Conservation (phyloP, 192 early-diverging fungal genomes). For the Coemansia sp. region DNA sequence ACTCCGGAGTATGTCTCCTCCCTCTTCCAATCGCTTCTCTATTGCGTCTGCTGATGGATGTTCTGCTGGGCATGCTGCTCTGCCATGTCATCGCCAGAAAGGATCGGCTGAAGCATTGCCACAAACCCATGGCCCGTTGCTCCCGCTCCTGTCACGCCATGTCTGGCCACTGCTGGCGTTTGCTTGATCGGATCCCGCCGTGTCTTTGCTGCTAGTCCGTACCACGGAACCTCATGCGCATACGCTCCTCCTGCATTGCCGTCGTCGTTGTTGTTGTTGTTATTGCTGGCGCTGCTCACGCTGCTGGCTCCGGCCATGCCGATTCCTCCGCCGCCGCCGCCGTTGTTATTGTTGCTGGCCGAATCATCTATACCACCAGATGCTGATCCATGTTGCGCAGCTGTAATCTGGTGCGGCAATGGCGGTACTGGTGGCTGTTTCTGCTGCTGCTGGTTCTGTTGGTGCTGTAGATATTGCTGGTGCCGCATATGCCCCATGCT, state of each 20-base stretch:
- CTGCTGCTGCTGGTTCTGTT: slow-evolving; percentile 33
- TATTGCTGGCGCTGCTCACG: slow-evolving; percentile 1
- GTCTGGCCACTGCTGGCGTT: slow-evolving; percentile 11
- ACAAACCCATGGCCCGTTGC: slow-evolving; percentile 1
- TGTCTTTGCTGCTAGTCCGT: slow-evolving; percentile 1
- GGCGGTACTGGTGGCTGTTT: slow-evolving; percentile 46
- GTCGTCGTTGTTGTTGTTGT: not conserved
- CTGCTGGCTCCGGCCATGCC: not conserved
- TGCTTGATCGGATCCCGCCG: slow-evolving; percentile 16
- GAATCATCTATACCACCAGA: not conserved
- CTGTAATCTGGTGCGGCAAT: slow-evolving; percentile 25
- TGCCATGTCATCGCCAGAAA: slow-evolving; percentile 14
- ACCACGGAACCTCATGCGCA: not conserved
- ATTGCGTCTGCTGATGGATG: not conserved
- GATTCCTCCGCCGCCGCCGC: not conserved
- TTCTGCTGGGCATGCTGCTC: slow-evolving; percentile 10
- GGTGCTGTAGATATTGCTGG: slow-evolving; percentile 20
- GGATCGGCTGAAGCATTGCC: slow-evolving; percentile 22
- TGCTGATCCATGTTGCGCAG: not conserved
- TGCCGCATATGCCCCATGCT: slow-evolving; percentile 40
- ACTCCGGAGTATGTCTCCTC: too few relatives aligned
- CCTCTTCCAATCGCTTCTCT: not conserved
- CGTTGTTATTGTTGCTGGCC: not conserved
- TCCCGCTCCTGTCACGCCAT: not conserved
- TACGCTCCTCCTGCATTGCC: slow-evolving; percentile 4